Base-by-base conservation (phyloP, 176 grass and related monocot genomes). In the Eragrostis curvula region DNA sequence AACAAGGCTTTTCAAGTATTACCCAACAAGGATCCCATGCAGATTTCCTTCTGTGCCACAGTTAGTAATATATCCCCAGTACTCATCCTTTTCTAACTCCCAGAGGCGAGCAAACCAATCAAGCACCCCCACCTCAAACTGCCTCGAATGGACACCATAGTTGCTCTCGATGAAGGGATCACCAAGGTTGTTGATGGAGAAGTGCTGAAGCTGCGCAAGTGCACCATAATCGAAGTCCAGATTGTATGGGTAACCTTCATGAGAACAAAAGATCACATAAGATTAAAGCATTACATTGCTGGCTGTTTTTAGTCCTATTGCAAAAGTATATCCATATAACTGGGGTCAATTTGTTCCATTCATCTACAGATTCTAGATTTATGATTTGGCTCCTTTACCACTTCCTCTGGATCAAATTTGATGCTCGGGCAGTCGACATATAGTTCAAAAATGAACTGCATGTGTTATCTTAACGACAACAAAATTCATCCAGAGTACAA, bases 101-200 rank as follows among this genome's bases (percentile, higher is more conserved):
- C 94, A 97, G 7, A 97, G 89, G 47, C 91, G 84, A 83, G 94
- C 94, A 45, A 97, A 97, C 94, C 91, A 97, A 88, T 97, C 91
- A 16, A 97, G 51, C 12, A 97, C 91, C 2, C 91, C 94, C 17
- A 97, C 94, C 73, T 97, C 94, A 77, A 97, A 97, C 74, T 94
- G 91, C 79, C 94, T 85, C 9, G 94, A 97, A 79, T 97, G 94
- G 28, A 94, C 91, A 39, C 94, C 91, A 44, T 97, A 93, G 75
- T 97, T 97, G 59, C 94, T 97, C 81, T 97, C 94, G 1, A 97
- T 97, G 84, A 97, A 97, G 6, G 91, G 94, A 39, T 97, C 94
- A 1, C 94, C 94, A 51, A 93, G 91, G 81, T 97, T 97, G 81
- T 97, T 97, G 39, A 93, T 93, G 24, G 86, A 93, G 42, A 97